Evolutionary conservation across 2,329 filamentous ascomycete species (phyloP), one percentile per base, ranked within the genome.

Genomic region (Colletotrichum aenigma): DNA sequence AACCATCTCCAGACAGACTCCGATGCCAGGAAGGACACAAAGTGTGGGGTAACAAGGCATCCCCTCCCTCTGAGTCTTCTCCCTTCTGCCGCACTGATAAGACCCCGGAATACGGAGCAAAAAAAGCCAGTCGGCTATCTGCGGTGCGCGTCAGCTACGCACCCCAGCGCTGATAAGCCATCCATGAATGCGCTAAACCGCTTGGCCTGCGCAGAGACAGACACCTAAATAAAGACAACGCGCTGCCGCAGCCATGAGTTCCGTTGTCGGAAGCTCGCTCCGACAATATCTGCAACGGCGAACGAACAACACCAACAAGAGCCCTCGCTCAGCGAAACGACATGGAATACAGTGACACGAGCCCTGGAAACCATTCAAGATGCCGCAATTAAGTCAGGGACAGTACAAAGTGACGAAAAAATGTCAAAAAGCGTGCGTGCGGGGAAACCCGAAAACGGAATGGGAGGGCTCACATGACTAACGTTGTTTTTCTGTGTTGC

Each of bases 331-430:
- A 58, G 4, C 30, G 34, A 38, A 70, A 30, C 67, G 58, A 71
- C 48, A 71, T 74, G 71, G 70, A 71, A 36, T 18, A 8, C 21
- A 58, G 16, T n/a, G 58, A 58, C n/a, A 7, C 26, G 6, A 38
- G 71, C 68, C 52, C 28, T 21, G 21, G 68, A 71, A n/a, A 48
- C 36, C 34, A 10, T 68, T 30, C 71, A 60, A 26, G 64, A 77
- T 77, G 75, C 72, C 75, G 13, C 72, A 77, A 67, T 36, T 68
- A 24, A 75, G 56, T 64, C 76, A 77, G 24, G 76, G 71, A 21
- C 76, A 77, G 30, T 74, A 74, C 70, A 77, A 76, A 67, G 76
- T 77, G 70, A 77, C 74, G 62, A 76, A 76, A 30, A 77, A 77
- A 65, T 76, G 75, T 65, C 74, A 76, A 48, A 76, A 76, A 74